Conservation (phyloP, 2,329 filamentous ascomycete genomes). For the Aspergillus viridinutans region DNA sequence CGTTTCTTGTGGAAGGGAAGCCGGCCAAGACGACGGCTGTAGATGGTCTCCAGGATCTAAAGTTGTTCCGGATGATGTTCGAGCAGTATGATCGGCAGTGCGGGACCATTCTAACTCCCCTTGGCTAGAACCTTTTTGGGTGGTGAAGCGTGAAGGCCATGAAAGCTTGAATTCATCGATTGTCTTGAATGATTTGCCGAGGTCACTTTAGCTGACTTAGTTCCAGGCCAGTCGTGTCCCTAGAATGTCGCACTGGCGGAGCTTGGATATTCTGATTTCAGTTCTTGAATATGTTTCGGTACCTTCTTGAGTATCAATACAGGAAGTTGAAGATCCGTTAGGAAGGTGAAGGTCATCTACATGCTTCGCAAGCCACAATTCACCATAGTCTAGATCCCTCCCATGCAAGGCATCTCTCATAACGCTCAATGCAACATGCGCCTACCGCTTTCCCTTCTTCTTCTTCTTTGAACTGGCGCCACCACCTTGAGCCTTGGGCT, state of each 20-base stretch:
- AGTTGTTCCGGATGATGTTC: slow-evolving; percentile 31
- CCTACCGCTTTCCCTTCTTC: slow-evolving; percentile 49
- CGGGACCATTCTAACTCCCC: slow-evolving; percentile 31
- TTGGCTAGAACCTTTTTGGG: slow-evolving; percentile 18
- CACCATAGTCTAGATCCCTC: neutral
- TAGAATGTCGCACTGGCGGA: neutral
- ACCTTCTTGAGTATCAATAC: neutral
- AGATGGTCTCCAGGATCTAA: slow-evolving; percentile 37
- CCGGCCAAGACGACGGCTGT: slow-evolving; percentile 31
- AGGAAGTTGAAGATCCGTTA: neutral
- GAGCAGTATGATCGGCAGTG: slow-evolving; percentile 35
- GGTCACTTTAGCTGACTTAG: neutral
- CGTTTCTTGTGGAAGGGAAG: slow-evolving; percentile 27
- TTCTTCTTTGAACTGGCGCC: slow-evolving; percentile 45
- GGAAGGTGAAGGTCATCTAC: slow-evolving; percentile 1
- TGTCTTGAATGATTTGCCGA: neutral
- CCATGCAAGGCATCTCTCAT: slow-evolving; percentile 12
- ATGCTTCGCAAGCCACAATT: slow-evolving; percentile 3
- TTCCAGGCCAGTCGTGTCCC: neutral
- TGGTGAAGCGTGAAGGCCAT: too few species aligned
- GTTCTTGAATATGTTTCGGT: neutral
- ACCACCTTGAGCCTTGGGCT: slow-evolving; percentile 28
- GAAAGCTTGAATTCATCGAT: neutral
- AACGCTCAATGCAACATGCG: slow-evolving; percentile 1
- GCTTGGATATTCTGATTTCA: neutral